Percentiles rank a stretch among this genome's conserved stretches.
Conservation (phyloP, 352 stramenopile genomes). For the Phytophthora constricta region DNA sequence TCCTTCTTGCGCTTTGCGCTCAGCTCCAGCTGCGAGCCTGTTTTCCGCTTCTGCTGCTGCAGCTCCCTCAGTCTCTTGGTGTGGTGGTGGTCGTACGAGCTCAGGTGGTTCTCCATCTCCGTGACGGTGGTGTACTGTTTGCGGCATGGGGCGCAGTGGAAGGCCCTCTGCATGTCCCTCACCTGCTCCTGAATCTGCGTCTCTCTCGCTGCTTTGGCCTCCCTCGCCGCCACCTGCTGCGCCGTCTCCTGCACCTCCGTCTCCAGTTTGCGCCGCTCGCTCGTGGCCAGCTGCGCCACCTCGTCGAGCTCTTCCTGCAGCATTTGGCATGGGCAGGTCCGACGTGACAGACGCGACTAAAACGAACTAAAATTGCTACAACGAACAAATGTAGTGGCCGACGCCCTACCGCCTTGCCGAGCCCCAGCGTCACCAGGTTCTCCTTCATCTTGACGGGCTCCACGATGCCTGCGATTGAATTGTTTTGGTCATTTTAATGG, state of each 20-base stretch:
- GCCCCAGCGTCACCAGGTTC: constrained; percentile 60
- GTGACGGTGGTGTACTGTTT: constrained; percentile 78
- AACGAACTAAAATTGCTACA: not conserved
- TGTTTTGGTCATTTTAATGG: not conserved
- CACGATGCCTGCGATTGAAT: constrained; percentile 47
- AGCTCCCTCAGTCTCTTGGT: constrained; percentile 59
- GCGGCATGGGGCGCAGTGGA: constrained; percentile 62
- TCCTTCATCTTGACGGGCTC: constrained; percentile 69
- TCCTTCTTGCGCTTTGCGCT: constrained; percentile 44
- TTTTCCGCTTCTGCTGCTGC: constrained; percentile 40
- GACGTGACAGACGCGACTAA: not conserved
- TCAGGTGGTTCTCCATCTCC: constrained; percentile 79
- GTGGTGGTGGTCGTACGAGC: constrained; percentile 81
- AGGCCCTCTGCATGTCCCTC: constrained; percentile 53
- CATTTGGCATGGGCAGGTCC: not conserved
- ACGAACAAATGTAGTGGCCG: too few relatives aligned
- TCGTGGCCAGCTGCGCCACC: constrained; percentile 58
- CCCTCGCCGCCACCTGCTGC: constrained; percentile 35
- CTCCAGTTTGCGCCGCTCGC: constrained; percentile 56
- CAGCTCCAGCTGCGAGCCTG: constrained; percentile 16
- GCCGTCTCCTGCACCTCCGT: constrained; percentile 55
- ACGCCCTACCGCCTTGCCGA: constrained; percentile 56
- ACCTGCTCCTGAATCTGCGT: constrained; percentile 42
- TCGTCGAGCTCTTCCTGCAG: constrained; percentile 62
- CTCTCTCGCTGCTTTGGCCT: constrained; percentile 35